These are phyloP conservation scores for Hura crepitans DNA, from an alignment of 441 rosid species.

Conservation along the genomic window DNA sequence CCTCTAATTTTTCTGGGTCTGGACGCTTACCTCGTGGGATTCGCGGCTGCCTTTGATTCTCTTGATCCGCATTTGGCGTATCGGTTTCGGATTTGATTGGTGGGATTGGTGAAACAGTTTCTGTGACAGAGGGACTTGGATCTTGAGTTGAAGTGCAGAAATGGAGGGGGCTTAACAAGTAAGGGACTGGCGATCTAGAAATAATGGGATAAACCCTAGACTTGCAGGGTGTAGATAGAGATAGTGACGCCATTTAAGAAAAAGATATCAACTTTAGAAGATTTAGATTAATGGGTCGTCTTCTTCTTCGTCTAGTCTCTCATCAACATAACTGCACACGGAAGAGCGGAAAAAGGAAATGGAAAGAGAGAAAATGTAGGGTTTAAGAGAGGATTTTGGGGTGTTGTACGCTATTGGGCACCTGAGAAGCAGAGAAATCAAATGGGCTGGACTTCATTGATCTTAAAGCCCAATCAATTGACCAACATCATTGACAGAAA, in stretches of 20 bases:
- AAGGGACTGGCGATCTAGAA: background rate
- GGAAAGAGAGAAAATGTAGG: too few relatives aligned
- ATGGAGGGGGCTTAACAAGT: slow-evolving; percentile 16
- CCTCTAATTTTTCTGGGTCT: slow-evolving; percentile 62
- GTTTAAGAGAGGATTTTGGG: too few relatives aligned
- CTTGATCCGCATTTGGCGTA: slow-evolving; percentile 10
- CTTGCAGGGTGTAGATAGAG: background rate
- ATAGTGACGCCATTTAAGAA: slow-evolving; percentile 7
- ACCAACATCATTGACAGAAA: too few relatives aligned
- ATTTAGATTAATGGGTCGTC: background rate
- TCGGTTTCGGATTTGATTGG: slow-evolving; percentile 19
- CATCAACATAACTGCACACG: background rate
- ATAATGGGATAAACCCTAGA: background rate
- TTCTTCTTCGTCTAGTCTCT: background rate
- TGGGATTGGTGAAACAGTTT: slow-evolving; percentile 12
- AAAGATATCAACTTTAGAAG: background rate
- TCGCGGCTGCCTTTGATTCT: slow-evolving; percentile 17
- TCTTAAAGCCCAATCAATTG: too few relatives aligned
- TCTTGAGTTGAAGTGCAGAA: slow-evolving; percentile 43
- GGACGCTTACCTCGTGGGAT: slow-evolving; percentile 51
- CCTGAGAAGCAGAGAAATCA: too few relatives aligned
- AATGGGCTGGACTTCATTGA: too few relatives aligned
- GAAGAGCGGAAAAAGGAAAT: too few relatives aligned
- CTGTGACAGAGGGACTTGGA: slow-evolving; percentile 4
- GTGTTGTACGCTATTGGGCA: too few relatives aligned